These are phyloP conservation scores for Trichoderma aggressivum DNA, from an alignment of 2,329 filamentous ascomycete genomes.

Conservation along the genomic window DNA sequence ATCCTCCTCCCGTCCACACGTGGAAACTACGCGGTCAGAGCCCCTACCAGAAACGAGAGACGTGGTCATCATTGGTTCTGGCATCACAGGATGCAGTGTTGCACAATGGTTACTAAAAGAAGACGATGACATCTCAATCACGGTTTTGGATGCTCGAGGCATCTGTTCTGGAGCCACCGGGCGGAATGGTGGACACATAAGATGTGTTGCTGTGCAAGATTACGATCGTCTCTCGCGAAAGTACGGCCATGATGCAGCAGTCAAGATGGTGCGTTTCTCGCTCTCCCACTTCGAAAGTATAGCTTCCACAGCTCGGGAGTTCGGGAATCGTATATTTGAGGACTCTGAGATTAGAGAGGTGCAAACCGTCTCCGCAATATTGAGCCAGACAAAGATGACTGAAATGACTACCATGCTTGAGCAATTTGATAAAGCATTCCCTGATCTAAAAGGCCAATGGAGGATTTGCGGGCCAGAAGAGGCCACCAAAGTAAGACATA, in stretches of 20 bases:
- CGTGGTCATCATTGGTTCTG: background rate
- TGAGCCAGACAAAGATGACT: background rate
- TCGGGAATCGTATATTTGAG: background rate
- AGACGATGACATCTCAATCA: background rate
- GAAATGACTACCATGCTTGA: background rate
- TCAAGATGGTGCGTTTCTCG: background rate
- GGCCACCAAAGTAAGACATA: background rate
- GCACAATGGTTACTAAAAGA: background rate
- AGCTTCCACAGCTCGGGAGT: background rate
- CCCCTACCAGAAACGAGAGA: background rate
- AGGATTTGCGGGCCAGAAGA: background rate
- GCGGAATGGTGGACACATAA: background rate
- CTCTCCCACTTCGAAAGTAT: background rate
- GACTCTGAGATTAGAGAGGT: background rate
- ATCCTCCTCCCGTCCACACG: background rate
- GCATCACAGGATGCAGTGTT: background rate
- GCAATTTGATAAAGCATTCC: background rate
- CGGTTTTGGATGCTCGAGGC: background rate
- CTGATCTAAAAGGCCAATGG: background rate
- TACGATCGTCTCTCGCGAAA: background rate
- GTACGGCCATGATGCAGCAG: background rate
- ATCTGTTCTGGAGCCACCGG: background rate
- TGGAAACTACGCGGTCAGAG: background rate
- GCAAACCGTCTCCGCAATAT: background rate
- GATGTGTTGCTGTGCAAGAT: background rate